These are phyloP conservation scores for Xerocomellus chrysenteron DNA, from an alignment of 768 basidiomycete species.

Conservation along the genomic window DNA sequence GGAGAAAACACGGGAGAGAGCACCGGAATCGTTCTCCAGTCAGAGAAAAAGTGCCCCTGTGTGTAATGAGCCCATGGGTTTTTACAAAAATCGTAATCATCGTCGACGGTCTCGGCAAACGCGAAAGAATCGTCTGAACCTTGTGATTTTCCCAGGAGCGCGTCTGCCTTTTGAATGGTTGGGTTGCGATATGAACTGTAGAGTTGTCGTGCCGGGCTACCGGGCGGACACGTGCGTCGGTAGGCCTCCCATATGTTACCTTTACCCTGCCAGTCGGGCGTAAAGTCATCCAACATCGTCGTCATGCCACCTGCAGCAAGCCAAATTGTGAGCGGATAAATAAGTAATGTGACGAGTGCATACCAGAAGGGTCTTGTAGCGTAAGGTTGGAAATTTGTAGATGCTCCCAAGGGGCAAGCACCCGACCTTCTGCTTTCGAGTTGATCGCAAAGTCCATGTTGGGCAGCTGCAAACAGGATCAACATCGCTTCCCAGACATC, in stretches of 20 bases:
- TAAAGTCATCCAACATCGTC: slow-evolving; percentile 61
- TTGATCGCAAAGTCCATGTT: slow-evolving; percentile 96
- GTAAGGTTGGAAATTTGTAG: slow-evolving; percentile 72
- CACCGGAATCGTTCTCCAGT: slow-evolving; percentile 86
- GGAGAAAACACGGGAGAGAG: slow-evolving; percentile 96
- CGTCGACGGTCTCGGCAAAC: slow-evolving; percentile 63
- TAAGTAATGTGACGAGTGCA: neutral
- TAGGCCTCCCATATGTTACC: slow-evolving; percentile 94
- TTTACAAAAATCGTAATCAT: slow-evolving; percentile 72
- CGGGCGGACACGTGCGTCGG: slow-evolving; percentile 85
- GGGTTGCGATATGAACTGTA: slow-evolving; percentile 71
- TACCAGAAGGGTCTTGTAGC: slow-evolving; percentile 34
- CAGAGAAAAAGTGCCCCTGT: slow-evolving; percentile 97
- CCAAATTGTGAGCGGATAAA: neutral
- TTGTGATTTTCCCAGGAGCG: slow-evolving; percentile 26
- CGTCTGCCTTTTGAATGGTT: slow-evolving; percentile 28
- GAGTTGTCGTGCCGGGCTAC: slow-evolving; percentile 76
- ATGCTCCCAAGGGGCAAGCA: slow-evolving; percentile 92
- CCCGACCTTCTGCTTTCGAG: slow-evolving; percentile 88
- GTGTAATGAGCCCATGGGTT: slow-evolving; percentile 80
- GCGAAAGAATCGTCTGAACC: slow-evolving; percentile 53
- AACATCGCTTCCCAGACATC: neutral
- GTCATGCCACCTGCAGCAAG: slow-evolving; percentile 45
- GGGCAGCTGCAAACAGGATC: slow-evolving; percentile 56
- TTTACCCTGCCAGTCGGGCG: slow-evolving; percentile 80